phyloP scores from a whole-genome alignment of 768 basidiomycete species.

The Mycena venus region DNA sequence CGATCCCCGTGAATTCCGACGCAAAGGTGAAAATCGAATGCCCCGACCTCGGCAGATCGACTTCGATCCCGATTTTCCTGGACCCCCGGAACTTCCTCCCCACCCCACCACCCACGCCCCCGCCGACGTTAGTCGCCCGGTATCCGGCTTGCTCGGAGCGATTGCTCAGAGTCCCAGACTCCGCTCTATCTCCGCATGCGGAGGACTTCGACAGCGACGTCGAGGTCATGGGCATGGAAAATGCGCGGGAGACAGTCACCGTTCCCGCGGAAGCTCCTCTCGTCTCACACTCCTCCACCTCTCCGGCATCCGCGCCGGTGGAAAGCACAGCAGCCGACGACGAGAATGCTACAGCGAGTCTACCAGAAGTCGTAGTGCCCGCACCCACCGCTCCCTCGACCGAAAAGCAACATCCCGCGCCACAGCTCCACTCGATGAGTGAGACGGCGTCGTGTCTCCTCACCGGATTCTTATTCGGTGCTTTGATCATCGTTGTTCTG shows the following conservation, averaged over 20 bases:
- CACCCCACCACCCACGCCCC: slow-evolving; percentile 24
- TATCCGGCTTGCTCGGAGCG: neutral
- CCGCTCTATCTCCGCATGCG: neutral
- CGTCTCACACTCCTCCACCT: neutral
- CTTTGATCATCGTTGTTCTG: slow-evolving; percentile 15
- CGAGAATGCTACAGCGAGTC: neutral
- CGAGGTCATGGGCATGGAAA: neutral
- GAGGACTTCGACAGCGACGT: no score
- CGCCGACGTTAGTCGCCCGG: neutral
- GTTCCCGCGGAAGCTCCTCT: neutral
- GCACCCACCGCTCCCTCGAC: neutral
- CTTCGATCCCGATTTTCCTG: neutral
- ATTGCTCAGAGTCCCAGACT: neutral
- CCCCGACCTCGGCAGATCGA: no score
- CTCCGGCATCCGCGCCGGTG: neutral
- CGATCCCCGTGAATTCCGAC: neutral
- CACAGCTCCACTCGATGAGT: neutral
- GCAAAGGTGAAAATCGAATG: neutral
- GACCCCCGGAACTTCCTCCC: slow-evolving; percentile 24
- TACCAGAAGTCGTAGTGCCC: neutral
- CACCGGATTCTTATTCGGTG: slow-evolving; percentile 32
- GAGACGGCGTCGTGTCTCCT: slow-evolving; percentile 31
- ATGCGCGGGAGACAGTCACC: neutral
- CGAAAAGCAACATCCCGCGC: neutral
- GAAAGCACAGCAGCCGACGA: neutral